These are phyloP conservation scores for Eleusine indica DNA, from an alignment of 176 grass and related monocot genomes.

Conservation along the genomic window DNA sequence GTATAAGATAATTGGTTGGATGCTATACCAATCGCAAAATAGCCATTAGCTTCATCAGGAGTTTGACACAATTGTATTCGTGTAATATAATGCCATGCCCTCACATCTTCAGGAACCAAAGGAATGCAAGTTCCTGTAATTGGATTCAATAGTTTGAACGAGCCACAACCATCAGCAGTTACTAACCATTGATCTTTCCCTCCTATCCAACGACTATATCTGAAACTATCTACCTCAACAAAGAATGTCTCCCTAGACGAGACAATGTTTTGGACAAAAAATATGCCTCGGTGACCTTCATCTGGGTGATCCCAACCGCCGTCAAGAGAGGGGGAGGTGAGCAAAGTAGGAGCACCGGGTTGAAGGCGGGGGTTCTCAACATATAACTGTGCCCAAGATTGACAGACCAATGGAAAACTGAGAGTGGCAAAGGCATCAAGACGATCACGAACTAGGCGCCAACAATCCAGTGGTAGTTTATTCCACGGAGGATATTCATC, in stretches of 20 bases:
- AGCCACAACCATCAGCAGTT: background rate
- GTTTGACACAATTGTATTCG: background rate
- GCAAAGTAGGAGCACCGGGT: background rate
- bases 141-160: background rate
- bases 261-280: background rate
- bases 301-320: background rate
- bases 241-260: background rate
- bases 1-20: background rate
- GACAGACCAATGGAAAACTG: background rate
- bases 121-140: background rate
- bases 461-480: background rate
- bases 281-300: background rate
- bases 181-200: slow-evolving; percentile 24
- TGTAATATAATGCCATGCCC: background rate
- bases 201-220: background rate
- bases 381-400: background rate
- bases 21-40: slow-evolving; percentile 15
- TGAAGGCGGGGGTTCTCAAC: background rate
- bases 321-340: background rate
- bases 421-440: background rate
- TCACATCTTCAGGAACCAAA: background rate
- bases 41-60: background rate
- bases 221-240: background rate
- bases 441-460: background rate
- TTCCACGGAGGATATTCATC: background rate